A percentile compares a stretch with the other conserved stretches of the same genome.
phyloP scores from a whole-genome alignment of 75 land plant species.

The Ceratopteris richardii region DNA sequence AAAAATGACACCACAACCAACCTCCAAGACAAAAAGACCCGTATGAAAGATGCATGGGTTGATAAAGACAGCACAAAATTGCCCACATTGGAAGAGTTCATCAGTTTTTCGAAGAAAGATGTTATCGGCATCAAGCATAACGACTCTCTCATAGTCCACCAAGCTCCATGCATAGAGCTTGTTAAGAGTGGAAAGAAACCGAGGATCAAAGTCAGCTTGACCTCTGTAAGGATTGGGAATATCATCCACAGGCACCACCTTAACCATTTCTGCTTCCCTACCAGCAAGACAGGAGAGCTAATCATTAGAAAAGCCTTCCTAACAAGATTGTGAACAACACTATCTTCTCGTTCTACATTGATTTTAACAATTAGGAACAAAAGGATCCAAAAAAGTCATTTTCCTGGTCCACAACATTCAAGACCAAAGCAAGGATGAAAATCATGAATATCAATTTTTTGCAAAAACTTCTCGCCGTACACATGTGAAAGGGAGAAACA shows the following conservation, averaged over 20 bases:
- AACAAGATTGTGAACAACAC: not conserved
- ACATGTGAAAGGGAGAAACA: no score
- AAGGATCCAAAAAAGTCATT: no score
- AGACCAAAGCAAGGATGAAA: no score
- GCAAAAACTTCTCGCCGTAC: no score
- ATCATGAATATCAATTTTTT: no score
- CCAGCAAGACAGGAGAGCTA: not conserved
- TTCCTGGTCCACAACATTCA: no score
- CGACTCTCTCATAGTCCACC: constrained; percentile 77
- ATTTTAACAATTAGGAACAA: no score
- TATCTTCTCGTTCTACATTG: no score
- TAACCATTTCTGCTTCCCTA: constrained; percentile 69
- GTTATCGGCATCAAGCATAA: constrained; percentile 94
- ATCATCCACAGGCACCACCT: constrained; percentile 71
- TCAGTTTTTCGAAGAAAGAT: constrained; percentile 77
- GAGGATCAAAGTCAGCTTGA: constrained; percentile 40
- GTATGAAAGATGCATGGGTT: constrained; percentile 98
- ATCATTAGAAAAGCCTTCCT: no score
- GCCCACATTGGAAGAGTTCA: constrained; percentile 94
- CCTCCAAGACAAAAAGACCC: constrained; percentile 96
- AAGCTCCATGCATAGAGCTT: constrained; percentile 93
- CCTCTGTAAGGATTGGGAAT: constrained; percentile 68
- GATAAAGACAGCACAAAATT: constrained; percentile 95
- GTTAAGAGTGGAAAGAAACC: constrained; percentile 78
- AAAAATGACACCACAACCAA: no score